These are phyloP conservation scores for Euphorbia celastroides DNA, from an alignment of 441 rosid species.

Conservation along the genomic window DNA sequence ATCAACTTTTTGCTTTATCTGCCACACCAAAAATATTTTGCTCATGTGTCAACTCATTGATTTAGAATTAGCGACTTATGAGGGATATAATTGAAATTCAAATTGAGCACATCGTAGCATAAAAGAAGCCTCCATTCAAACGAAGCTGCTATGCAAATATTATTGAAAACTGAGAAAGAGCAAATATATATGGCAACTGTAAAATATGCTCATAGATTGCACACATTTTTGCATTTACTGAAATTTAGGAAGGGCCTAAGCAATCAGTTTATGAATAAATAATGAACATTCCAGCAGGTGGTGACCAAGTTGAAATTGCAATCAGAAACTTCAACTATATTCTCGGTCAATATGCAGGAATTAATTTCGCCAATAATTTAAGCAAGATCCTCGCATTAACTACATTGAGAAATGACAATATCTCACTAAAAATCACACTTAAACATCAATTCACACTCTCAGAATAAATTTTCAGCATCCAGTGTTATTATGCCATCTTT, in stretches of 20 bases:
- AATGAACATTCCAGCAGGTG: not conserved
- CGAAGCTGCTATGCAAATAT: not conserved
- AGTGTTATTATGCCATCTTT: too few species aligned
- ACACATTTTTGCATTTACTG: not conserved
- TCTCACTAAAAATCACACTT: not conserved
- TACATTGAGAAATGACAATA: not conserved
- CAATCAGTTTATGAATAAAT: not conserved
- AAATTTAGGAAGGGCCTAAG: not conserved
- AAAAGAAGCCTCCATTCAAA: not conserved
- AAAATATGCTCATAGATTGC: not conserved
- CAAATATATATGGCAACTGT: not conserved
- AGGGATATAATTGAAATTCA: too few species aligned
- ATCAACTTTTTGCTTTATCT: slow-evolving; percentile 53
- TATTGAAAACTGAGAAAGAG: not conserved
- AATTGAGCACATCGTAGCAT: not conserved
- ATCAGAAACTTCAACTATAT: not conserved
- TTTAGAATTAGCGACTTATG: too few species aligned
- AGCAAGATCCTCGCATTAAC: not conserved
- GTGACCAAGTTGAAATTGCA: not conserved
- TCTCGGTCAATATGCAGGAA: too few species aligned
- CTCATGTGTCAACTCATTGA: slow-evolving; percentile 10
- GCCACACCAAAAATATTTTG: slow-evolving; percentile 21
- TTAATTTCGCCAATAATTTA: too few species aligned
- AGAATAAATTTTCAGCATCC: not conserved
- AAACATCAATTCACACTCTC: not conserved